Base-by-base conservation (phyloP, 352 stramenopile species). In the Phytopythium montanum region DNA sequence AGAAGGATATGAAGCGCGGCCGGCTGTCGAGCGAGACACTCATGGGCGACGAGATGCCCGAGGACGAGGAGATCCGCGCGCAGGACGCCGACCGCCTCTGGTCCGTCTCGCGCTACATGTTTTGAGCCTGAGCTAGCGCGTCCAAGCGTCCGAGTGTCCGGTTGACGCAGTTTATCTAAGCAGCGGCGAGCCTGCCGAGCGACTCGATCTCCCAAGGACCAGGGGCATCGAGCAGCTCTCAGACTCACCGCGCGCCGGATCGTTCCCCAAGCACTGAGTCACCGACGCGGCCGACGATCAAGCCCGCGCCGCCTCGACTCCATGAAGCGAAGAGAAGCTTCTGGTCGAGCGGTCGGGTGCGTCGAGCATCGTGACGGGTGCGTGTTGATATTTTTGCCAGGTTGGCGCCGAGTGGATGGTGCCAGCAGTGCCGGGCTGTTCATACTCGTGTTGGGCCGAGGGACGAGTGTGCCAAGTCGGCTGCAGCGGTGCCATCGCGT, bases 1-100 rank as follows among this genome's bases (percentile, higher is more conserved):
- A 62, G 29, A 48, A 63, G 45, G 56, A 60, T 12, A 48, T 46
- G 4, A 70, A 75, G 46, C 65, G 65, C 21, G 61, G 66, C 21
- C 65, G 66, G 18, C 59, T 68, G 12, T 48, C 69, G 23, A 80
- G 62, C 49, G 65, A 73, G 51, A 80, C 59, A 1, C 54, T 66
- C 5, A 23, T 66, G 48, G 70, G 55, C 39, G 62, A 74, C 10
- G 70, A 73, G 31, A 63, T 64, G 29, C 64, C 63, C 19, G 73
- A 83, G 41, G 67, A 87, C 28, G 75, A 82, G 49, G 75, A 84
- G 48, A 78, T 87, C 42, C 72, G 78, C 14, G 64, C 68, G 48
- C 84, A 83, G 61, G 75, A 87, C 29, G 71, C 68, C 25, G 77
- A 87, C 55, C 70, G 79, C 63, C 62, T 87, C 46, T 87, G 75